phyloP scores from a whole-genome alignment of 2,329 filamentous ascomycete species.

The Hypomyces rosellus region DNA sequence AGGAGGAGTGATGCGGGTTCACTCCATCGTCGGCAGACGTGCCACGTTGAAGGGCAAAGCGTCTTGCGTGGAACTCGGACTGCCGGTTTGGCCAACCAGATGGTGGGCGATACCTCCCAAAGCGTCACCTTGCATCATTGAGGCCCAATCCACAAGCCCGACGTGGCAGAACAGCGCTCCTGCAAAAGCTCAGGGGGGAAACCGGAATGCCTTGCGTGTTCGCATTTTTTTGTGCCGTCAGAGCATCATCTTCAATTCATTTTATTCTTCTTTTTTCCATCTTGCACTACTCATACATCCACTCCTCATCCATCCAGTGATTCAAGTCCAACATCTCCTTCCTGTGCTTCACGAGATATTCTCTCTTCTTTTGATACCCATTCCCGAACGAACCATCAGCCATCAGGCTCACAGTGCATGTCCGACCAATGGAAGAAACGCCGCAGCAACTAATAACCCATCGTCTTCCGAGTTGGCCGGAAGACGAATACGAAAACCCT shows the following conservation, averaged over 20 bases:
- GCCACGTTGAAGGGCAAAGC: too few species aligned
- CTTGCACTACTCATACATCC: background rate
- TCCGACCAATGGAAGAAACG: too few species aligned
- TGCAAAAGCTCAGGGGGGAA: background rate
- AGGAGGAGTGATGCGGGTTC: background rate
- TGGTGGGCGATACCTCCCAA: background rate
- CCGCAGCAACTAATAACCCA: background rate
- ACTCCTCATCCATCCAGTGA: background rate
- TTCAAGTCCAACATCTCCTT: background rate
- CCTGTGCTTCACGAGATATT: background rate
- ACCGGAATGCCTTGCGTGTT: background rate
- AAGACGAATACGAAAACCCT: background rate
- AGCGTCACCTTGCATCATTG: background rate
- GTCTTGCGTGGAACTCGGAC: background rate
- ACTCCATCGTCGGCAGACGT: background rate
- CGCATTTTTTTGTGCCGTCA: too few species aligned
- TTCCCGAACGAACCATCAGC: too few species aligned
- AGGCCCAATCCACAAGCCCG: background rate
- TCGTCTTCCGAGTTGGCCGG: background rate
- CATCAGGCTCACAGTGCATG: too few species aligned
- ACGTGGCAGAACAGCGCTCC: background rate
- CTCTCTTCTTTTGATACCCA: too few species aligned
- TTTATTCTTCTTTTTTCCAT: background rate
- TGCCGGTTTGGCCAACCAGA: background rate
- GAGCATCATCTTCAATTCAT: background rate